phyloP scores from a whole-genome alignment of 129 eudicot genomes.

The Gnaphalium uliginosum region DNA sequence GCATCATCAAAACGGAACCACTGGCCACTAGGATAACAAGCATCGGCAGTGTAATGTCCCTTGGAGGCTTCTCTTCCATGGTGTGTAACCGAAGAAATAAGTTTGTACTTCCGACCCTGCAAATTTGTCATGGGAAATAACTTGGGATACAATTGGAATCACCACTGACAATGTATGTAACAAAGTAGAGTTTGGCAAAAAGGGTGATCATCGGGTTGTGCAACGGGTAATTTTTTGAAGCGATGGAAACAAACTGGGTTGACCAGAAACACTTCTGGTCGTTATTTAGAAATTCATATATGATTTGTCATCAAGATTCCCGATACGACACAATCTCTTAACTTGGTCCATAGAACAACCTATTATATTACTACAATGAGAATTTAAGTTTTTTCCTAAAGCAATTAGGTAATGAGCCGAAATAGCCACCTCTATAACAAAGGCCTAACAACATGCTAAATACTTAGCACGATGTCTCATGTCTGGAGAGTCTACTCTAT shows the following conservation, averaged over 20 bases:
- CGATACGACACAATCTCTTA: no score
- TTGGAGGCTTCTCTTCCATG: slow-evolving; percentile 93
- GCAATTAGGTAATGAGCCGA: neutral
- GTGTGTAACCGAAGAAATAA: slow-evolving; percentile 88
- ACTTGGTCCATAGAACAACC: no score
- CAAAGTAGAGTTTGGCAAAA: neutral
- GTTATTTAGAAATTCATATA: neutral
- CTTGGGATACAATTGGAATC: neutral
- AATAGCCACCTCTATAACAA: neutral
- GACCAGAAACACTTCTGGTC: neutral
- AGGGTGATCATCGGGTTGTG: neutral
- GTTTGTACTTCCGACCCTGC: slow-evolving; percentile 80
- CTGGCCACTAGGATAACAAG: slow-evolving; percentile 52
- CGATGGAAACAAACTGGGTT: neutral
- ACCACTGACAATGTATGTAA: neutral
- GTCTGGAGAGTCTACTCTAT: neutral
- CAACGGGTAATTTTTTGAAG: neutral
- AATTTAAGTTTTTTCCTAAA: no score
- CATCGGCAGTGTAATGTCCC: slow-evolving; percentile 98
- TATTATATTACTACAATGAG: neutral
- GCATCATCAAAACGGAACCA: slow-evolving; percentile 93
- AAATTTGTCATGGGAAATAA: neutral
- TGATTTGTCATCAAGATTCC: no score
- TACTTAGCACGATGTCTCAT: neutral
- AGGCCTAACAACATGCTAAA: neutral